Conservation (phyloP, 306 rosid genomes). For the Herpetospermum pedunculosum region DNA sequence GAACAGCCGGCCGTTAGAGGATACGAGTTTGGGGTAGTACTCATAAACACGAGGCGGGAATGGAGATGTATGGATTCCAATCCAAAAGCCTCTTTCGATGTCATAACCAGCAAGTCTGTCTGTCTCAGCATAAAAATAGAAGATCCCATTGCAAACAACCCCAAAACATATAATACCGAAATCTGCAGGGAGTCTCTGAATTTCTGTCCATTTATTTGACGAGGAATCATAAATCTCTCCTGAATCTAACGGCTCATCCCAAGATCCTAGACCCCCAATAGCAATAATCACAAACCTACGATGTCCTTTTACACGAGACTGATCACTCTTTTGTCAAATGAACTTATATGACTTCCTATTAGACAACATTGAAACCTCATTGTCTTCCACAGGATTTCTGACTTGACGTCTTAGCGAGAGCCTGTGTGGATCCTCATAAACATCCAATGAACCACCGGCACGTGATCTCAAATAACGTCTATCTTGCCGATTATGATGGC, state of each 20-base stretch:
- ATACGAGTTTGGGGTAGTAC: conserved; percentile 79
- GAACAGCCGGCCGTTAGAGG: conserved; percentile 60
- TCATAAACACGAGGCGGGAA: conserved; percentile 68
- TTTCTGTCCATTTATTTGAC: conserved; percentile 87
- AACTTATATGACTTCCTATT: conserved; percentile 59
- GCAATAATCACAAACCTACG: conserved; percentile 72
- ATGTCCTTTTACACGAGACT: conserved; percentile 36
- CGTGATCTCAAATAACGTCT: conserved; percentile 30
- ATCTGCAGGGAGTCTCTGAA: conserved; percentile 65
- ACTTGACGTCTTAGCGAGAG: conserved; percentile 75
- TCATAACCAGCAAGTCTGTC: conserved; percentile 86
- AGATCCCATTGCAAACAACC: conserved; percentile 71
- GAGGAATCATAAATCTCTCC: conserved; percentile 84
- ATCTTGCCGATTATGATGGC: conserved; percentile 69
- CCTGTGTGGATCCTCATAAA: conserved; percentile 97
- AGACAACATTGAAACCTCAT: conserved; percentile 38
- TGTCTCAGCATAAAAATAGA: conserved; percentile 81
- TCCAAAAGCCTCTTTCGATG: conserved; percentile 75
- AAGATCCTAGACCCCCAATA: conserved; percentile 87
- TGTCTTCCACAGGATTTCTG: conserved; percentile 47
- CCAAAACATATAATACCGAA: conserved; percentile 77
- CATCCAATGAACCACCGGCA: conserved; percentile 55
- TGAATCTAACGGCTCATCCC: conserved; percentile 95
- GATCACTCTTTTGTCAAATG: conserved; percentile 59
- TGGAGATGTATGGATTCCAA: conserved; percentile 60